Evolutionary conservation across 495 filamentous ascomycete genomes (phyloP).

Genomic region (Penicillium desertorum): DNA sequence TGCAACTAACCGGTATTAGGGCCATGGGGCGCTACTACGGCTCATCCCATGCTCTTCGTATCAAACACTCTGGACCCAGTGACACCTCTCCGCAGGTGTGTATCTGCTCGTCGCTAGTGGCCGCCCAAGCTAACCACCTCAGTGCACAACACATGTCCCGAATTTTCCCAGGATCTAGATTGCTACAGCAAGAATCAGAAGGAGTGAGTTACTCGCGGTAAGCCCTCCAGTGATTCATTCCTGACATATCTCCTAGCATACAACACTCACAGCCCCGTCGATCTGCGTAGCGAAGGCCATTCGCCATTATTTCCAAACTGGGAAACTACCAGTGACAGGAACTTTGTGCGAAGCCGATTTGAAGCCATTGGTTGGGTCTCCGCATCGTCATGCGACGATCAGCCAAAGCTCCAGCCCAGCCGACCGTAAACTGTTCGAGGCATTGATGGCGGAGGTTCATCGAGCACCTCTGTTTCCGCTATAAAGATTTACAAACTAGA

Average conservation of each 20-base stretch:
- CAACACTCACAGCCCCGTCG: constrained; percentile 47
- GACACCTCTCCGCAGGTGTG: constrained; percentile 48
- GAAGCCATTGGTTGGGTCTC: constrained; percentile 31
- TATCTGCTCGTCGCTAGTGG: too few species aligned
- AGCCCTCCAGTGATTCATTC: neutral
- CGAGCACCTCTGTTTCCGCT: constrained; percentile 12
- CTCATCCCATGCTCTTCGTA: constrained; percentile 60
- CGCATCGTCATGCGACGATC: neutral
- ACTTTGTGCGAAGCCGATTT: constrained; percentile 44
- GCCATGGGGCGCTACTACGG: constrained; percentile 40
- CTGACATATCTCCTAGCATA: constrained; percentile 38
- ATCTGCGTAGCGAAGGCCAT: constrained; percentile 46
- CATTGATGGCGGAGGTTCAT: constrained; percentile 22
- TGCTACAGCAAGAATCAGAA: constrained; percentile 54
- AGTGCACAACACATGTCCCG: constrained; percentile 52
- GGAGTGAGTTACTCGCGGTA: constrained; percentile 44
- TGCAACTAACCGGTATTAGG: constrained; percentile 22
- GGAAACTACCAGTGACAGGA: constrained; percentile 41
- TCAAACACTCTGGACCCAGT: constrained; percentile 61
- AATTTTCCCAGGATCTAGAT: constrained; percentile 51
- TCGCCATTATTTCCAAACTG: constrained; percentile 49
- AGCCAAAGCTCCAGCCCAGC: constrained; percentile 11
- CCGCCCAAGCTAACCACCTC: constrained; percentile 10
- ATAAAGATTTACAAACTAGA: neutral
- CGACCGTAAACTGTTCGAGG: constrained; percentile 26